Evolutionary conservation across 73 alveolate species (phyloP).

Genomic region (Paramecium octaurelia): DNA sequence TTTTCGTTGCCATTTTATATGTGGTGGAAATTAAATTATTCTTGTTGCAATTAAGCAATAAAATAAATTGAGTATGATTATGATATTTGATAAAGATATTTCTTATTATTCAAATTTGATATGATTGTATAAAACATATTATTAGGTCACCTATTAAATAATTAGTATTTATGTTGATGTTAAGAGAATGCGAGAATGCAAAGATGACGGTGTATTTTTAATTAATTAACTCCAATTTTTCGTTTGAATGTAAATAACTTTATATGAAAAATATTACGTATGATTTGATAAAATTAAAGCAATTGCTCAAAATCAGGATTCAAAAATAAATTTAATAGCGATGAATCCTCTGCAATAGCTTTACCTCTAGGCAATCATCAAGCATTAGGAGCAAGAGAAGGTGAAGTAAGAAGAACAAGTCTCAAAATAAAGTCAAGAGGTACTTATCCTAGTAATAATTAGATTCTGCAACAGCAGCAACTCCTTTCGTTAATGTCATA

Average conservation of each 20-base stretch:
- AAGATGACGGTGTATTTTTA: neutral
- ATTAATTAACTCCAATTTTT: neutral
- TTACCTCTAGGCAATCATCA: conserved; percentile 11
- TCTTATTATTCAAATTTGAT: neutral
- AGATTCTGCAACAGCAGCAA: neutral
- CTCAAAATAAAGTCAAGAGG: neutral
- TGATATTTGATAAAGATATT: neutral
- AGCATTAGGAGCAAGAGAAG: neutral
- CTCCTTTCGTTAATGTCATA: neutral
- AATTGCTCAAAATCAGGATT: neutral
- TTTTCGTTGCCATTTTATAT: neutral
- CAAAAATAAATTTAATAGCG: neutral
- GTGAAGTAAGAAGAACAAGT: conserved; percentile 37
- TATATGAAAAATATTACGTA: neutral
- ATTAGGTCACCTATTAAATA: neutral
- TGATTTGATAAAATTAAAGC: neutral
- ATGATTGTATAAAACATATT: neutral
- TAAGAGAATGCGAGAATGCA: neutral
- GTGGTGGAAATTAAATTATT: neutral
- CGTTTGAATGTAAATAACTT: neutral
- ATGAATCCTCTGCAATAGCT: conserved; percentile 33
- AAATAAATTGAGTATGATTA: neutral
- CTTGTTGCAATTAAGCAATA: neutral
- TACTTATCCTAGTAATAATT: neutral
- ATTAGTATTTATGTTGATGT: neutral